phyloP scores from a whole-genome alignment of 495 filamentous ascomycete genomes.

The Penicillium herquei region DNA sequence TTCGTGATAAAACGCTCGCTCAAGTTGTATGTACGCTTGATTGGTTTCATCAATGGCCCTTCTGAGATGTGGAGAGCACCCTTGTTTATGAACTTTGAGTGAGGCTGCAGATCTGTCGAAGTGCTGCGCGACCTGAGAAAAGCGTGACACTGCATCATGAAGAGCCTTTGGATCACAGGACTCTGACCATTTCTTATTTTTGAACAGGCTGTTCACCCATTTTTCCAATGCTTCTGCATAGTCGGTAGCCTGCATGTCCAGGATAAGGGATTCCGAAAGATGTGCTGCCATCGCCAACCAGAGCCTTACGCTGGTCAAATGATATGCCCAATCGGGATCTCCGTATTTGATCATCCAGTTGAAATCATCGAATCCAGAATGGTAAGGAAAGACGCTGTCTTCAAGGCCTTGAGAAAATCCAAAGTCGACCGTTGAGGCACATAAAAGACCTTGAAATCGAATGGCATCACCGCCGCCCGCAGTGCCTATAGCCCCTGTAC shows the following conservation, averaged over 20 bases:
- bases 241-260: not conserved
- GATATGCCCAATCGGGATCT: slow-evolving; percentile 52
- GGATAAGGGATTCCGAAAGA: not conserved
- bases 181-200: not conserved
- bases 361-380: slow-evolving; percentile 61
- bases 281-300: slow-evolving; percentile 30
- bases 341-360: slow-evolving; percentile 61
- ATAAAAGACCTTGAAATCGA: slow-evolving; percentile 57
- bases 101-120: not conserved
- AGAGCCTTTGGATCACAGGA: not conserved
- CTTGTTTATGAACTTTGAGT: not conserved
- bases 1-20: not conserved
- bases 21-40: not conserved
- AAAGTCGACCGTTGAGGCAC: slow-evolving; percentile 51
- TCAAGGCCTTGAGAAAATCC: slow-evolving; percentile 35
- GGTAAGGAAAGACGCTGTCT: slow-evolving; percentile 56
- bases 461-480: slow-evolving; percentile 59
- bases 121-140: not conserved
- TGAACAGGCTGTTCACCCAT: not conserved
- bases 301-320: slow-evolving; percentile 50
- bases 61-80: not conserved
- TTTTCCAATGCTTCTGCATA: not conserved
- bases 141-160: not conserved
- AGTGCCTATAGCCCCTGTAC: slow-evolving; percentile 39
- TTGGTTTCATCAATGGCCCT: not conserved